Evolutionary conservation across 495 filamentous ascomycete genomes (phyloP), one percentile per base, ranked within the genome.

Genomic region (Neurospora tetraspora): DNA sequence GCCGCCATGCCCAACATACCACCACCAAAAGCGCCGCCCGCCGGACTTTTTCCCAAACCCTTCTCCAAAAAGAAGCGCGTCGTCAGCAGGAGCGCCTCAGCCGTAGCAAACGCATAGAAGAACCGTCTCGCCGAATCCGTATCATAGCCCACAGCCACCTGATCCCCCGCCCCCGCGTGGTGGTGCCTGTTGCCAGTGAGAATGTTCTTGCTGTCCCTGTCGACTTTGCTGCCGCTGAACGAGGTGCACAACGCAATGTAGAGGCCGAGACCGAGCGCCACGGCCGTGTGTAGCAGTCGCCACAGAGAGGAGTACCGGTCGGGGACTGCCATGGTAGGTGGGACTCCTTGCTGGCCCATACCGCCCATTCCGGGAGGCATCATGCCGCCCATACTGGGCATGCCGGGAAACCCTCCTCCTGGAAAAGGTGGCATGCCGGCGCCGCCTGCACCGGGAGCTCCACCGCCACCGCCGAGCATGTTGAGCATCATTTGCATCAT

Each of bases 221-320:
- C 85, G 27, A 77, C 69, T 69, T 82, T 84, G 79, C 87, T 81
- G 71, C 93, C 86, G 74, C 87, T 83, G 84, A 94, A 90, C 69
- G 91, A 81, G 68, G 91, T 84, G 74, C 86, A 82, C 69, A 92
- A 70, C 69, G 87, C 83, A 69, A 96, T 86, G 78, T 96, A 97
- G 12, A 92, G 74, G 0, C 90, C 92, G 5, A 97, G 83, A 1
- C 83, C 80, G 14, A 96, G 78, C 1, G 93, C 89, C 80, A 94
- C 91, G 0, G 93, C 45, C 3, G 89, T 87, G 80, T 97, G 94
- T 18, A 96, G 78, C 16, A 93, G 83, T 70, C 91, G 89, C 93
- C 93, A 97, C 1, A 93, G 72, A 71, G 88, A 86, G 2, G 81
- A 76, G 11, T 80, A 81, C 71, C 81, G 86, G 80, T 85, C 84